Percentiles rank a stretch among this genome's conserved stretches.
These are phyloP conservation scores for Trichophyton simii DNA, from an alignment of 2,329 filamentous ascomycete species.

Conservation along the genomic window DNA sequence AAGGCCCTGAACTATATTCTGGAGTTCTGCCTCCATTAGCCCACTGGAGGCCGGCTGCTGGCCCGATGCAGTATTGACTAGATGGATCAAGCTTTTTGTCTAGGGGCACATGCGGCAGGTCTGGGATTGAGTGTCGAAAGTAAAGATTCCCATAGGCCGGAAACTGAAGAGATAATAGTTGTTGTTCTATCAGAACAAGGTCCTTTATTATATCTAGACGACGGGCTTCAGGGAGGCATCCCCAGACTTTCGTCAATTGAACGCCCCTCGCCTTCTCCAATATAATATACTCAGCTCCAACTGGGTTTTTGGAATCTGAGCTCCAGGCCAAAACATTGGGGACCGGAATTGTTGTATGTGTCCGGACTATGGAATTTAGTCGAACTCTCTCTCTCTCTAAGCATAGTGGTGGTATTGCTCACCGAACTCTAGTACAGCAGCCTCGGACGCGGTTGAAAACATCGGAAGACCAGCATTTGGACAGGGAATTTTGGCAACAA, in stretches of 20 bases:
- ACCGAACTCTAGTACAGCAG: conserved; percentile 20
- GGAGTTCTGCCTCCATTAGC: not conserved
- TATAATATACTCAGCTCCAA: conserved; percentile 17
- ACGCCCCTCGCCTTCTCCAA: conserved; percentile 21
- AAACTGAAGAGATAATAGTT: conserved; percentile 16
- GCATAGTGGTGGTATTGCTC: not conserved
- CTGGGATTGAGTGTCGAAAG: conserved; percentile 15
- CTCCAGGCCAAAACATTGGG: conserved; percentile 11
- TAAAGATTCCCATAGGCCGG: conserved; percentile 18
- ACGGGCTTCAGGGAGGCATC: conserved; percentile 10
- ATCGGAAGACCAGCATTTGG: conserved; percentile 19
- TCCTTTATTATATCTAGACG: conserved; percentile 16
- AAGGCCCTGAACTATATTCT: not conserved
- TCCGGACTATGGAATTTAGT: conserved; percentile 1
- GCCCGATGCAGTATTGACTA: not conserved
- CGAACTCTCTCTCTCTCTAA: too few species aligned
- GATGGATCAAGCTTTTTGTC: conserved; percentile 13
- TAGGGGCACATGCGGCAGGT: conserved; percentile 17
- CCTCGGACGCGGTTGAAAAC: conserved; percentile 23
- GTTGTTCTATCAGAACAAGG: conserved; percentile 15
- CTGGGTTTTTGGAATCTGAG: conserved; percentile 15
- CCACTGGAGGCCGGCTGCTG: conserved; percentile 10
- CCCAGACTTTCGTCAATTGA: conserved; percentile 18
- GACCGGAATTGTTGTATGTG: conserved; percentile 10
- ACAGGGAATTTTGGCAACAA: conserved; percentile 24